Evolutionary conservation across 2,329 filamentous ascomycete species (phyloP).

Genomic region (Fusarium pseudocircinatum): DNA sequence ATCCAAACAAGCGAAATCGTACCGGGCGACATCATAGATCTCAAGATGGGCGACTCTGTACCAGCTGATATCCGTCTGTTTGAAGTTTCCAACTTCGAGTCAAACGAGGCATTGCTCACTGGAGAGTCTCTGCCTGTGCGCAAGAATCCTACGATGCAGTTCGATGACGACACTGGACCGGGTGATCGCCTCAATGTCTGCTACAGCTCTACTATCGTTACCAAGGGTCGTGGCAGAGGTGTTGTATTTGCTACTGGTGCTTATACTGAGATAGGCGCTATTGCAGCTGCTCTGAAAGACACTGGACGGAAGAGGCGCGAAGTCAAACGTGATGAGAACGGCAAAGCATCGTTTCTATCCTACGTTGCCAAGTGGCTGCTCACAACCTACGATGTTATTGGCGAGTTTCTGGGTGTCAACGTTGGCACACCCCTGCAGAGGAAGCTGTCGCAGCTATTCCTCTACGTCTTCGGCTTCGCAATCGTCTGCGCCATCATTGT

Average conservation of each 20-base stretch:
- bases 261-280: constrained; percentile 69
- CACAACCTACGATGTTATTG: constrained; percentile 40
- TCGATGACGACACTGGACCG: constrained; percentile 51
- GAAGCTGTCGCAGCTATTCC: constrained; percentile 73
- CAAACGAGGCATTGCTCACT: constrained; percentile 29
- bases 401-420: constrained; percentile 56
- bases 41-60: constrained; percentile 66
- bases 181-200: constrained; percentile 71
- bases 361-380: constrained; percentile 48
- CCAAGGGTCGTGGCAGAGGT: constrained; percentile 67
- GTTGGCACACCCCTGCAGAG: constrained; percentile 75
- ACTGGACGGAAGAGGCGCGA: constrained; percentile 46
- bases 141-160: constrained; percentile 58
- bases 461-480: constrained; percentile 57
- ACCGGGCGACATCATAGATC: constrained; percentile 64
- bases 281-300: constrained; percentile 60
- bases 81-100: constrained; percentile 28
- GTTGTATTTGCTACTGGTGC: constrained; percentile 71
- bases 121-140: constrained; percentile 63
- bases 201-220: constrained; percentile 71
- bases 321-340: constrained; percentile 56
- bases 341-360: constrained; percentile 45
- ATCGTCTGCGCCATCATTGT: constrained; percentile 37
- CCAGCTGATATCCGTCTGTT: constrained; percentile 64
- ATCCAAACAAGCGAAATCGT: constrained; percentile 28